Evolutionary conservation across 768 basidiomycete species (phyloP).

Genomic region (Rhizopogon rudus): DNA sequence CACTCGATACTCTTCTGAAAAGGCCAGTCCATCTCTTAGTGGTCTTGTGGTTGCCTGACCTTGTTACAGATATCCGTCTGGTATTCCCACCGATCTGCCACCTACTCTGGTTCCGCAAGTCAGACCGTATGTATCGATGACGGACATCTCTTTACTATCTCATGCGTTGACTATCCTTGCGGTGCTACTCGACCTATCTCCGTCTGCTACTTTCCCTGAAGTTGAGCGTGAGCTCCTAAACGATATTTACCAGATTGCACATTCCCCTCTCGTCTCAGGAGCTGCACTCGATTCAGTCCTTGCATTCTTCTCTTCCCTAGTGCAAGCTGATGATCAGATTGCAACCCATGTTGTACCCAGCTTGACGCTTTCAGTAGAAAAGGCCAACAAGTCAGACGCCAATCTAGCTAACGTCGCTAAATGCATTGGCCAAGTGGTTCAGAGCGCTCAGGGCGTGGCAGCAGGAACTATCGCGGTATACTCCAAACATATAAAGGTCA

Average conservation of each 20-base stretch:
- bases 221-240: conserved; percentile 67
- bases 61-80: conserved; percentile 38
- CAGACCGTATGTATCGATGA: conserved; percentile 65
- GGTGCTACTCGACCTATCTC: conserved; percentile 64
- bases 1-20: conserved; percentile 65
- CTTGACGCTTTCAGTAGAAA: conserved; percentile 62
- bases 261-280: conserved; percentile 75
- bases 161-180: conserved; percentile 64
- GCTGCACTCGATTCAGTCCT: conserved; percentile 77
- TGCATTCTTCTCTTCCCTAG: conserved; percentile 77
- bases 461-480: conserved; percentile 85
- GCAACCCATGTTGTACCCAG: conserved; percentile 78
- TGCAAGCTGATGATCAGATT: conserved; percentile 78
- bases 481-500: conserved; percentile 73
- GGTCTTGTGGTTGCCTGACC: background rate
- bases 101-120: conserved; percentile 66
- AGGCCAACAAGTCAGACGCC: conserved; percentile 50
- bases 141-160: conserved; percentile 76
- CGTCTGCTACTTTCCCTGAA: conserved; percentile 64
- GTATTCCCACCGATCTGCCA: conserved; percentile 54
- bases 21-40: conserved; percentile 38
- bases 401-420: conserved; percentile 73
- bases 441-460: conserved; percentile 61
- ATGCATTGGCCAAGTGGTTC: conserved; percentile 81
- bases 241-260: conserved; percentile 64